Evolutionary conservation across 768 basidiomycete genomes (phyloP), one percentile per base, ranked within the genome.

Genomic region (Amanita inopinata): DNA sequence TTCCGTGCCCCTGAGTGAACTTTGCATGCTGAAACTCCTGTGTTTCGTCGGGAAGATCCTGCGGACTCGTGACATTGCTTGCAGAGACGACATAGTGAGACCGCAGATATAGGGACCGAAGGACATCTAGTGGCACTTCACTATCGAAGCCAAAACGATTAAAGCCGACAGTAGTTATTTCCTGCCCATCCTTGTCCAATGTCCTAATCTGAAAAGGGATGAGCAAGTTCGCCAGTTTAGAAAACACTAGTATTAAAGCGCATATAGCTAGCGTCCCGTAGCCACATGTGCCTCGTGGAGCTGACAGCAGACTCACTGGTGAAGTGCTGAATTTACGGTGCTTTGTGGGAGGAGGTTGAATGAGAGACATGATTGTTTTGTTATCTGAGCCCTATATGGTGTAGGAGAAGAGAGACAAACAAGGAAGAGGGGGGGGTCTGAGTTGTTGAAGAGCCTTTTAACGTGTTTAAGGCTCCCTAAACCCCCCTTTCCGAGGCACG

Each of bases 71-170:
- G 11, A 55, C 50, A 27, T 65, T 58, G 28, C 56, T 51, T 5
- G 65, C 64, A 24, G 71, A 66, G 23, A 71, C 59, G 40, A 78
- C 72, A 53, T 87, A 89, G 63, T 86, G 84, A 6, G 85, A 73
- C 8, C 87, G 78, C 31, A 96, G 75, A 64, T 94, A 94, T 34
- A 96, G 73, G n/a, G 83, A 77, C 38, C 92, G 83, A 40, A 94
- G 76, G 51, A 75, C 67, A 49, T 90, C 83, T 53, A 92, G 62
- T 46, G 82, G 59, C 48, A 92, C 86, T 53, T 83, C 77, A 53
- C 83, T 82, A 63, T 96, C 83, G 61, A 98, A 93, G 5, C 89
- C 91, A 52, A 96, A 96, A 43, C 82, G 76, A 49, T 83, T 62
- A 56, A 82, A 78, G 34, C 93, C 93, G 33, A 97, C 92, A 15